A percentile compares a stretch with the other conserved stretches of the same genome.
phyloP scores from a whole-genome alignment of 192 early-diverging fungal species.

The Chytriomyces hyalinus region DNA sequence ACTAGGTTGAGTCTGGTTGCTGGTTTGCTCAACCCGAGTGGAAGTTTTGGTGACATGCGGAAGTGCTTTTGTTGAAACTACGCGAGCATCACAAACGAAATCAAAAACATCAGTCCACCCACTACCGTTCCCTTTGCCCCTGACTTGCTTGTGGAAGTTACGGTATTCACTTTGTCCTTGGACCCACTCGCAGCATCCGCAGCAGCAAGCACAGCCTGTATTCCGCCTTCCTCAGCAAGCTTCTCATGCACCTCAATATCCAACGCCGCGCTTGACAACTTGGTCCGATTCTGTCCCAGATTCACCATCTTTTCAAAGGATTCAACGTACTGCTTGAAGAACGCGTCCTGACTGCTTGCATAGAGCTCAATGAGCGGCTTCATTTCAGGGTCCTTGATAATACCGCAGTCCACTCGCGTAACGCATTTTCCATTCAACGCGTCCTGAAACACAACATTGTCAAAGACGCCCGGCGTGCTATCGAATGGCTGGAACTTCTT shows the following conservation, averaged over 20 bases:
- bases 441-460: slow-evolving; percentile 44
- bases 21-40: too few species aligned
- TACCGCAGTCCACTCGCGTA: slow-evolving; percentile 29
- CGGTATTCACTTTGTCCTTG: too few species aligned
- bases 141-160: too few species aligned
- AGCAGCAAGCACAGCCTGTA: not conserved
- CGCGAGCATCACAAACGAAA: too few species aligned
- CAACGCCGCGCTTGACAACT: not conserved
- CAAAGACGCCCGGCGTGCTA: slow-evolving; percentile 41
- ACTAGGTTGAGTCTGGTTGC: too few species aligned
- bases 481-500: slow-evolving; percentile 41
- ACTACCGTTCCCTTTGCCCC: too few species aligned
- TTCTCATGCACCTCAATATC: slow-evolving; percentile 22
- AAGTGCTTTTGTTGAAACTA: too few species aligned
- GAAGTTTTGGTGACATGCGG: too few species aligned
- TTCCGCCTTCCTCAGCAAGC: slow-evolving; percentile 9
- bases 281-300: not conserved
- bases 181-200: too few species aligned
- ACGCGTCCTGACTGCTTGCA: slow-evolving; percentile 22
- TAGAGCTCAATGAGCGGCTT: slow-evolving; percentile 19
- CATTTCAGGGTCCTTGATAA: slow-evolving; percentile 35
- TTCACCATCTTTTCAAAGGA: slow-evolving; percentile 27
- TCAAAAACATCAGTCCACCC: too few species aligned
- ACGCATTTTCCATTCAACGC: slow-evolving; percentile 34
- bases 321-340: slow-evolving; percentile 33